These are phyloP conservation scores for Cronartium ribicola DNA, from an alignment of 1,284 basidiomycete species.

Conservation along the genomic window DNA sequence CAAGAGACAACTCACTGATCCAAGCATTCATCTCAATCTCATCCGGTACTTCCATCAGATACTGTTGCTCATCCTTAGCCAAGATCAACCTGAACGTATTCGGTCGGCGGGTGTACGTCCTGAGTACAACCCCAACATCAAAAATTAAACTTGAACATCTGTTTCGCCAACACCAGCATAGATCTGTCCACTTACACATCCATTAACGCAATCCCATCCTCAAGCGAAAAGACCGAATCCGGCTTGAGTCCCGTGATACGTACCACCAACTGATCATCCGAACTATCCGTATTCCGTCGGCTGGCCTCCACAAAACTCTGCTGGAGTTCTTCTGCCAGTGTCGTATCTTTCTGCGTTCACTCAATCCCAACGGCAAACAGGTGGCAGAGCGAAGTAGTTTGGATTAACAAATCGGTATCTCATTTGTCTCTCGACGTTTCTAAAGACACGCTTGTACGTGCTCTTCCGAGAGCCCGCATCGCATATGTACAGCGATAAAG, in stretches of 20 bases:
- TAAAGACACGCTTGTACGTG: neutral
- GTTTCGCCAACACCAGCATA: neutral
- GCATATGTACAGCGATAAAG: neutral
- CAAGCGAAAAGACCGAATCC: constrained; percentile 78
- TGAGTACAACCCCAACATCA: neutral
- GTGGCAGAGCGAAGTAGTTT: too few relatives aligned
- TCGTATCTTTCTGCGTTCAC: constrained; percentile 22
- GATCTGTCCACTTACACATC: constrained; percentile 55
- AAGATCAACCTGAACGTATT: constrained; percentile 75
- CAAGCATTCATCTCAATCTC: constrained; percentile 81
- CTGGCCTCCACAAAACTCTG: constrained; percentile 16
- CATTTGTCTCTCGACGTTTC: too few relatives aligned
- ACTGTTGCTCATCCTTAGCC: constrained; percentile 66
- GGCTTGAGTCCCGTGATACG: constrained; percentile 64
- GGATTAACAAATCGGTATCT: too few relatives aligned
- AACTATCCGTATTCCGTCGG: constrained; percentile 5
- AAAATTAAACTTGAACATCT: neutral
- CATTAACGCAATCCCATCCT: constrained; percentile 70
- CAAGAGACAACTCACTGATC: constrained; percentile 56
- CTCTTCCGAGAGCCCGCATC: neutral
- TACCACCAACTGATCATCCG: constrained; percentile 28
- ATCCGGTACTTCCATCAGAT: constrained; percentile 70
- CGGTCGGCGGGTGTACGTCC: constrained; percentile 56
- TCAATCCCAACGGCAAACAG: too few relatives aligned
- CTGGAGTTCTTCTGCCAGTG: constrained; percentile 16